phyloP scores from a whole-genome alignment of 495 filamentous ascomycete genomes.

The Daldinia caldariorum region DNA sequence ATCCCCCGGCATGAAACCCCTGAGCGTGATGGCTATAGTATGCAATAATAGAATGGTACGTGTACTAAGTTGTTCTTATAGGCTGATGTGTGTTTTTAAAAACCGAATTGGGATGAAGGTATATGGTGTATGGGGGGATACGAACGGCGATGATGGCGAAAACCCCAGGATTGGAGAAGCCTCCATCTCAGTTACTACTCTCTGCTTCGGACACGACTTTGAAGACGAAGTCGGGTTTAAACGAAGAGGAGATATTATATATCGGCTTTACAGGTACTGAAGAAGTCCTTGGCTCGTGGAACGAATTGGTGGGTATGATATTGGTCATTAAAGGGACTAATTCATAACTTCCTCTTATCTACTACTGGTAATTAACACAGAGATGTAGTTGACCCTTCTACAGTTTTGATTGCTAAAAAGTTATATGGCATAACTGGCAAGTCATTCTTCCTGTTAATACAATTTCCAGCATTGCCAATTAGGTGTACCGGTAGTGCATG shows the following conservation, averaged over 20 bases:
- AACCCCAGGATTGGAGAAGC: conserved; percentile 62
- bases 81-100: not conserved
- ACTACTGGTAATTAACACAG: not conserved
- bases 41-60: not conserved
- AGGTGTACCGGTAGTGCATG: no score
- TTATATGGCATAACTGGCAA: not conserved
- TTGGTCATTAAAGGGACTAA: not conserved
- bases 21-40: not conserved
- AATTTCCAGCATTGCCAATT: no score
- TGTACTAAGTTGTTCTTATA: not conserved
- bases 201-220: conserved; percentile 60
- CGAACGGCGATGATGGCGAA: conserved; percentile 60
- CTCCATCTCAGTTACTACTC: conserved; percentile 62
- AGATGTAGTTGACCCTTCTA: not conserved
- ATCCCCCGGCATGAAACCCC: not conserved
- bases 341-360: not conserved
- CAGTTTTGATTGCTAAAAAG: not conserved
- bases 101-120: conserved; percentile 44
- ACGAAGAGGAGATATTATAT: conserved; percentile 58
- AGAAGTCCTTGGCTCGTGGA: conserved; percentile 52
- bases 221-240: conserved; percentile 59
- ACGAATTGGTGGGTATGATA: not conserved
- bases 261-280: conserved; percentile 60
- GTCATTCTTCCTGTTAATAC: no score
- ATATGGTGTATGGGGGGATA: conserved; percentile 72